These are phyloP conservation scores for Rubroboletus pulcherrimus DNA, from an alignment of 768 basidiomycete genomes.

Conservation along the genomic window DNA sequence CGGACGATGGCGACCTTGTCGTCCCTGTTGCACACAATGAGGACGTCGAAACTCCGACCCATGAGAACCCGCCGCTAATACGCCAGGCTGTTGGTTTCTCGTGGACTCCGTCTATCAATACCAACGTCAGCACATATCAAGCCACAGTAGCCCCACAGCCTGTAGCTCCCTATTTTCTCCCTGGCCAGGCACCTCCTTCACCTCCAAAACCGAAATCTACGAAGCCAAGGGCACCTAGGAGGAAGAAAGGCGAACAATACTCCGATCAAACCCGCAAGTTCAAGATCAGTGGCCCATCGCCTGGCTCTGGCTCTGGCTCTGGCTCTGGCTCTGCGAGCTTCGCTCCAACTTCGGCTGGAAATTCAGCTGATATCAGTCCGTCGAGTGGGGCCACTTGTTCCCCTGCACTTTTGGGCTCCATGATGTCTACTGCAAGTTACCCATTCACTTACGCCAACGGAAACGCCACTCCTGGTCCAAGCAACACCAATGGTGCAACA, in stretches of 20 bases:
- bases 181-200: slow-evolving; percentile 43
- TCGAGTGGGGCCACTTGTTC: not conserved
- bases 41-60: slow-evolving; percentile 43
- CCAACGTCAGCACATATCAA: slow-evolving; percentile 31
- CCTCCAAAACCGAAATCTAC: slow-evolving; percentile 26
- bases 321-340: slow-evolving; percentile 35
- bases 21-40: slow-evolving; percentile 39
- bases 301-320: slow-evolving; percentile 28
- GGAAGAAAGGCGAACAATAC: slow-evolving; percentile 38
- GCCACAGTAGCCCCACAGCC: slow-evolving; percentile 23
- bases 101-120: slow-evolving; percentile 28
- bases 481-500: not conserved
- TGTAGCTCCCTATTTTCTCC: slow-evolving; percentile 40
- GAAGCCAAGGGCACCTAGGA: slow-evolving; percentile 25
- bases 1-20: slow-evolving; percentile 46
- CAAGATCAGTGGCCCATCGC: slow-evolving; percentile 31
- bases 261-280: slow-evolving; percentile 48
- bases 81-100: slow-evolving; percentile 58
- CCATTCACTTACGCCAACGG: not conserved
- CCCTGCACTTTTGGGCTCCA: not conserved
- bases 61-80: slow-evolving; percentile 46
- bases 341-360: slow-evolving; percentile 27
- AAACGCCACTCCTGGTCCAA: slow-evolving; percentile 4
- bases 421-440: slow-evolving; percentile 1
- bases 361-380: slow-evolving; percentile 2